Base-by-base conservation (phyloP, 179 eudicot genomes). In the Nepenthes alata region DNA sequence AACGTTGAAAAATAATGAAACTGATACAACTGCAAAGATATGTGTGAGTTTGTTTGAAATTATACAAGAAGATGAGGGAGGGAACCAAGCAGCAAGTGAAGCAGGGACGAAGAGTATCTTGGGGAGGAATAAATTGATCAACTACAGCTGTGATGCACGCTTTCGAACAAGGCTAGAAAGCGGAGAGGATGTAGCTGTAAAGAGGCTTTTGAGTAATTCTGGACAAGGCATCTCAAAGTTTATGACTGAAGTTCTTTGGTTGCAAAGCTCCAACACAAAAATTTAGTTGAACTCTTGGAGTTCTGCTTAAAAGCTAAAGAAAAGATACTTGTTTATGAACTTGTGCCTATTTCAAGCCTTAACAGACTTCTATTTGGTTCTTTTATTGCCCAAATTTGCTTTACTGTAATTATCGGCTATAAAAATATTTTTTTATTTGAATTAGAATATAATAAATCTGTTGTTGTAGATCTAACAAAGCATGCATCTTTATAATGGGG, bases 191-290 rank as follows among this genome's bases (percentile, higher is more conserved):
- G 57, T 78, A 14, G 83, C 80, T 0, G 77, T 78, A 6, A 78
- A 75, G 45, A 78, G 80, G 59, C 60, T 78, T 37, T 66, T 73
- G 2, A 51, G 25, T 41, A 36, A 15, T 10, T 75, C 77, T 6
- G 49, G 58, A 1, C 75, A 79, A 61, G 80, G 80, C 1, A 47
- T 8, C 11, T 14, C 45, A 9, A 65, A 75, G 47, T 73, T 76
- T 58, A 70, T 58, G 75, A 75, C 63, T 7, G 80, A 78, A 63
- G 68, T 67, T 2, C 5, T 50, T 12, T 78, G 6, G 60, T 75
- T 7, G 72, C 72, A n/a, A 78, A 70, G 44, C 83, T 75, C 60
- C 83, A 76, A 10, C 80, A 79, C 37, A 50, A 63, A 14, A 78
- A 78, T 63, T 60, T 78, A 65, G 83, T 74, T 8, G 64, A 44